Evolutionary conservation across 164 flowering plant species (phyloP), one percentile per base, ranked within the genome.

Genomic region (Chimonanthus praecox): DNA sequence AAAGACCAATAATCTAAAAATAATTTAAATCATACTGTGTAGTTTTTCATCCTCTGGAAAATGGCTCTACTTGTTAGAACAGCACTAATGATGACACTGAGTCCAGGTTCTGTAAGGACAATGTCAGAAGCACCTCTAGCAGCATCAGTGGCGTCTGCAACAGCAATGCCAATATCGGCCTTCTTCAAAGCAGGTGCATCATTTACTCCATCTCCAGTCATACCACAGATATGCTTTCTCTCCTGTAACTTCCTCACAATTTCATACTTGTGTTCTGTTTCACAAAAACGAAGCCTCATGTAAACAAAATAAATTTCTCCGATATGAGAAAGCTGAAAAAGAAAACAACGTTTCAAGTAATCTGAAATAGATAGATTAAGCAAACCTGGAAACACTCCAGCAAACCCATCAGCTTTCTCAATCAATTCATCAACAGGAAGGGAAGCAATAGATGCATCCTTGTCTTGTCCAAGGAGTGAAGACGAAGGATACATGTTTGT

Each of bases 31-130:
- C 88, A 71, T 50, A 90, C 95, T 1, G 98, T 94, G 81, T 94
- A 94, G 80, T 94, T 94, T 84, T 94, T 94, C 99, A 94, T 94
- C 83, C 99, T 89, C 73, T 94, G 99, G 87, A 94, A 94, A 68
- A 94, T 94, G 68, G 97, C 97, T 79, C 99, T 85, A 82, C 99
- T 94, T 43, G 99, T 94, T 21, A 94, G 82, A 76, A 94, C 99
- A 3, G 99, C 98, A 80, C 97, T 92, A 72, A 94, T 90, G 70
- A 94, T 94, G 71, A 94, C 98, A 83, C 98, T 94, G 47, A 94
- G 83, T 8, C 98, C 98, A 67, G 98, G 98, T 64, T 94, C 97
- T 5, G 98, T 94, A 44, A 94, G 90, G 47, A 94, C 98, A 79
- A 94, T 94, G 70, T 94, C 98, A 15, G 98, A 94, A 72, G 98